These are phyloP conservation scores for Aegilops bicornis DNA, from an alignment of 176 grass and related monocot genomes.

Conservation along the genomic window DNA sequence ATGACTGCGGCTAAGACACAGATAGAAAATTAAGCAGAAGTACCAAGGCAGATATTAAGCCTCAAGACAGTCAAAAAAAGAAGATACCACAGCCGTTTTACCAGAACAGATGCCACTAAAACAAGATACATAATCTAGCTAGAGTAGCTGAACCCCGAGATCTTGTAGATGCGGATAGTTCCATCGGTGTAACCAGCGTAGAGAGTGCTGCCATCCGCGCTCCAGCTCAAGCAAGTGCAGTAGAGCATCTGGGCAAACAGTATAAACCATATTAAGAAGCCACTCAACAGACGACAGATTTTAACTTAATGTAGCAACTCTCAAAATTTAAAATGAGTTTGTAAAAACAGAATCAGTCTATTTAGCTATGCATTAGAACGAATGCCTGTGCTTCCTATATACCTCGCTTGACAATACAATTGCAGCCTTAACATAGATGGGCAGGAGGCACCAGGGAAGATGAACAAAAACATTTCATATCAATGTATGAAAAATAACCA, in stretches of 20 bases:
- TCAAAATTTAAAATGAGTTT: too few species aligned
- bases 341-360: too few species aligned
- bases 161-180: constrained; percentile 68
- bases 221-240: constrained; percentile 92
- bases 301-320: neutral
- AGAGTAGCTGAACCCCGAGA: constrained; percentile 57
- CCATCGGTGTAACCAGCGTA: constrained; percentile 89
- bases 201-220: constrained; percentile 76
- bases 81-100: constrained; percentile 18
- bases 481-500: neutral
- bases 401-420: neutral
- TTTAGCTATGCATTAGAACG: neutral
- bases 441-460: neutral
- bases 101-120: constrained; percentile 5
- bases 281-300: neutral
- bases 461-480: neutral
- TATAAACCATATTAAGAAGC: neutral
- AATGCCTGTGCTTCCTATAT: neutral
- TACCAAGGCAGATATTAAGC: constrained; percentile 41
- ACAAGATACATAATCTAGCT: constrained; percentile 38
- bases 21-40: constrained; percentile 30
- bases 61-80: constrained; percentile 32
- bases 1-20: constrained; percentile 38
- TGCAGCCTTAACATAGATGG: neutral
- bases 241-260: constrained; percentile 54